Evolutionary conservation across 352 stramenopile species (phyloP).

Genomic region (Pythium rhizo-oryzae): DNA sequence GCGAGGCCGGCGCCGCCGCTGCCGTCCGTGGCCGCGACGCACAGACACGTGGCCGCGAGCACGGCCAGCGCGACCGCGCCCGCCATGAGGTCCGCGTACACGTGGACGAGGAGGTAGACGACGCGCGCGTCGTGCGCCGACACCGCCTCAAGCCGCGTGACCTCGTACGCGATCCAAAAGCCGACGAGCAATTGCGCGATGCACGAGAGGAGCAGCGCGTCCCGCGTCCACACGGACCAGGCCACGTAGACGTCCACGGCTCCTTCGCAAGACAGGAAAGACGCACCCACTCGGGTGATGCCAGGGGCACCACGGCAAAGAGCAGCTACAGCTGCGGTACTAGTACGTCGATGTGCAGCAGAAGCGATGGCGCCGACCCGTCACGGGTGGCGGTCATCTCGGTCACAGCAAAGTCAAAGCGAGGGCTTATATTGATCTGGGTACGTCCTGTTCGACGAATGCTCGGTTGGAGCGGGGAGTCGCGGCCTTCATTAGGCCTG

Average conservation of each 20-base stretch:
- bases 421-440: no score
- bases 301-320: no score
- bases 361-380: no score
- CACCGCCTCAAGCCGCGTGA: not conserved
- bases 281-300: no score
- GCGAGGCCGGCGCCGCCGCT: not conserved
- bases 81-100: conserved; percentile 5
- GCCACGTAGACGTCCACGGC: not conserved
- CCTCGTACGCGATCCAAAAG: conserved; percentile 3
- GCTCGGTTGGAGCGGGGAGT: no score
- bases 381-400: no score
- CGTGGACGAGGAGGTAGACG: not conserved
- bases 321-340: no score
- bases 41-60: not conserved
- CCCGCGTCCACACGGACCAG: not conserved
- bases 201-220: not conserved
- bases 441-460: no score
- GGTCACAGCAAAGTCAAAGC: no score
- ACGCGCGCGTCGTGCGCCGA: not conserved
- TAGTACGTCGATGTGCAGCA: no score
- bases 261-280: no score
- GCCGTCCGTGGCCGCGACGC: not conserved
- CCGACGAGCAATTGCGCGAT: not conserved
- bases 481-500: no score
- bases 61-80: not conserved